These are phyloP conservation scores for Hypoxylon sp. DNA, from an alignment of 2,329 filamentous ascomycete species.

Conservation along the genomic window DNA sequence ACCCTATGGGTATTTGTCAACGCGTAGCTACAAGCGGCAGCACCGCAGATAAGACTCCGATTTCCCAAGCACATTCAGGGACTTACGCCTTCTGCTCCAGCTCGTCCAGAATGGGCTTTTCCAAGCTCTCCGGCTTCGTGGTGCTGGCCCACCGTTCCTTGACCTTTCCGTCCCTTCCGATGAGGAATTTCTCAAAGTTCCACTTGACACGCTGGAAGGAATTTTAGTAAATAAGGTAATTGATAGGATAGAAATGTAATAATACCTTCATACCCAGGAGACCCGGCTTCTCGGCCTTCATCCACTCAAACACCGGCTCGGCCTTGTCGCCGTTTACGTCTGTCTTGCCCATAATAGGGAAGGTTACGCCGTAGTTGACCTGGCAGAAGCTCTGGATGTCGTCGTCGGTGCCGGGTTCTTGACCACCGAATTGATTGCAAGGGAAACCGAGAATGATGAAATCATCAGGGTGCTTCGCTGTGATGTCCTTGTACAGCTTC, in stretches of 20 bases:
- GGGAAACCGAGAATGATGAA: conserved; percentile 95
- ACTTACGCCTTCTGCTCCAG: conserved; percentile 67
- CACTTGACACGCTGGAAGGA: conserved; percentile 96
- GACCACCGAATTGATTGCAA: conserved; percentile 95
- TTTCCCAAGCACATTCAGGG: conserved; percentile 27
- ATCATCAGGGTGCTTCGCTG: conserved; percentile 76
- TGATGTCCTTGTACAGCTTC: conserved; percentile 85
- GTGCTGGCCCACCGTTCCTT: conserved; percentile 88
- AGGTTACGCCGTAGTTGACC: conserved; percentile 92
- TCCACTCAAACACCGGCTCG: conserved; percentile 82
- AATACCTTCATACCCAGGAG: conserved; percentile 90
- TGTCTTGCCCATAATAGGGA: conserved; percentile 91
- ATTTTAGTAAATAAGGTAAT: too few species aligned
- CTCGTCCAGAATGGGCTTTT: conserved; percentile 81
- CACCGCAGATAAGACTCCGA: background rate
- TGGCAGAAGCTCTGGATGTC: conserved; percentile 89
- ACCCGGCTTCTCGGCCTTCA: conserved; percentile 81
- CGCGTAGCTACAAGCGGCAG: conserved; percentile 28
- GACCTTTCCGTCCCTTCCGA: conserved; percentile 87
- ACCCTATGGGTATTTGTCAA: conserved; percentile 49
- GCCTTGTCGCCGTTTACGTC: conserved; percentile 92
- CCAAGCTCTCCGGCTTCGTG: conserved; percentile 85
- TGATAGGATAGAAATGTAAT: too few species aligned
- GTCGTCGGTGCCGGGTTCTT: conserved; percentile 88
- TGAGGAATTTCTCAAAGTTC: conserved; percentile 99